Percentiles rank a stretch among this genome's conserved stretches.
These are phyloP conservation scores for Exophiala spinifera DNA, from an alignment of 2,329 filamentous ascomycete genomes.

Conservation along the genomic window DNA sequence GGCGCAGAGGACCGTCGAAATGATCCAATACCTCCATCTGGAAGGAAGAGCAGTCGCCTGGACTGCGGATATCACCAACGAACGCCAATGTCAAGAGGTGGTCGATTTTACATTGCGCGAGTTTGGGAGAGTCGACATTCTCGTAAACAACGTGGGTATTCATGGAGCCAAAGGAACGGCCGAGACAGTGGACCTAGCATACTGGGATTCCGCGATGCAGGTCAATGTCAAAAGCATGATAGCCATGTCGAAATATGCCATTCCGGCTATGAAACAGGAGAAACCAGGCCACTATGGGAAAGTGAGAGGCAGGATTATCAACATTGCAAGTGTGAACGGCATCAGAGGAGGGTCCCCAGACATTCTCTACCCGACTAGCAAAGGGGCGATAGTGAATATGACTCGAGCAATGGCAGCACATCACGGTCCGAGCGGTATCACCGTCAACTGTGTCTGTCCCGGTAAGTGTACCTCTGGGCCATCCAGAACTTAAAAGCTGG, in stretches of 20 bases:
- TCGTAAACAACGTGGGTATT: slow-evolving; percentile 34
- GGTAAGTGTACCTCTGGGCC: too few relatives aligned
- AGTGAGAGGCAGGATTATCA: slow-evolving; percentile 39
- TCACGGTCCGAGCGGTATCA: slow-evolving; percentile 45
- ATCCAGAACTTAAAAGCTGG: too few relatives aligned
- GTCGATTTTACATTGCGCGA: slow-evolving; percentile 6
- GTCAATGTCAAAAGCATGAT: slow-evolving; percentile 41
- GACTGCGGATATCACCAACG: slow-evolving; percentile 9
- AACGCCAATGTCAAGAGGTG: slow-evolving; percentile 1
- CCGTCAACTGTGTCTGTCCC: slow-evolving; percentile 52
- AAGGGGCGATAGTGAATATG: too few relatives aligned
- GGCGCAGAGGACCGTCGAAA: slow-evolving; percentile 7
- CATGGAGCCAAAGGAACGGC: slow-evolving; percentile 35
- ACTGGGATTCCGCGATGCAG: slow-evolving; percentile 34
- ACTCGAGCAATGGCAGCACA: slow-evolving; percentile 53
- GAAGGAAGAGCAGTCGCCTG: not conserved
- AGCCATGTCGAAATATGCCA: slow-evolving; percentile 33
- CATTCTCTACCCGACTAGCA: too few relatives aligned
- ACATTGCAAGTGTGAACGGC: slow-evolving; percentile 37
- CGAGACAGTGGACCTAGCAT: slow-evolving; percentile 31
- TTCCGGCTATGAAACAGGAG: slow-evolving; percentile 34
- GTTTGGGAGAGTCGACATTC: slow-evolving; percentile 11
- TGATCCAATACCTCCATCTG: slow-evolving; percentile 10
- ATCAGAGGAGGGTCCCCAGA: slow-evolving; percentile 32
- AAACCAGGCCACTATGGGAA: too few relatives aligned